Evolutionary conservation across 805 yeast genomes (phyloP).

Genomic region (Saturnispora serradocipensis): DNA sequence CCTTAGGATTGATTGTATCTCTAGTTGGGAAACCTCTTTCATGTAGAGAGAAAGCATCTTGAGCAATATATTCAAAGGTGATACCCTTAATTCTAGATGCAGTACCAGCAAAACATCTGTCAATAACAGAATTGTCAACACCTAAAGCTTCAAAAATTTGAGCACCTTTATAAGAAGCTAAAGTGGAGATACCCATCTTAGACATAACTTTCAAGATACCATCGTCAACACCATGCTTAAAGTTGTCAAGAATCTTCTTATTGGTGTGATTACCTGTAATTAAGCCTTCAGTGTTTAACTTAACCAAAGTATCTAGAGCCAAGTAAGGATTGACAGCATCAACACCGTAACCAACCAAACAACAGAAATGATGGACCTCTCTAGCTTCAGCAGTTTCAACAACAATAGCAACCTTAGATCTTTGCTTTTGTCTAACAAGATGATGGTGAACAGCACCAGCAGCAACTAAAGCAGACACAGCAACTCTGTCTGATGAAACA

Average conservation of each 20-base stretch:
- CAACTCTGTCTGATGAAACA: slow-evolving; percentile 51
- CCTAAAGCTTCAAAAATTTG: slow-evolving; percentile 97
- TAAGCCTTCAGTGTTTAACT: slow-evolving; percentile 75
- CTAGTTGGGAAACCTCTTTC: slow-evolving; percentile 85
- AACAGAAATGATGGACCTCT: slow-evolving; percentile 94
- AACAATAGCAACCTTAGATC: slow-evolving; percentile 87
- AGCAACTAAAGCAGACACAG: slow-evolving; percentile 87
- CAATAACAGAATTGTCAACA: slow-evolving; percentile 89
- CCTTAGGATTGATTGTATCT: slow-evolving; percentile 56
- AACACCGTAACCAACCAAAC: slow-evolving; percentile 92
- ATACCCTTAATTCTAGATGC: slow-evolving; percentile 95
- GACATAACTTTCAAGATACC: slow-evolving; percentile 97
- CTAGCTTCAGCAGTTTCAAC: slow-evolving; percentile 96
- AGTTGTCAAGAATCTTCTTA: slow-evolving; percentile 60
- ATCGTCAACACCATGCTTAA: slow-evolving; percentile 75
- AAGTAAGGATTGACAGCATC: slow-evolving; percentile 93
- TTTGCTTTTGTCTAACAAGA: slow-evolving; percentile 88
- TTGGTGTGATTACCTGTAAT: slow-evolving; percentile 48
- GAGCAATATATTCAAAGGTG: slow-evolving; percentile 91
- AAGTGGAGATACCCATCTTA: slow-evolving; percentile 97
- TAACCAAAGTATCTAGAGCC: slow-evolving; percentile 79
- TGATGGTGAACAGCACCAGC: slow-evolving; percentile 96
- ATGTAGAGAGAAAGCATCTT: slow-evolving; percentile 90
- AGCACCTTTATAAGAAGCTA: slow-evolving; percentile 98
- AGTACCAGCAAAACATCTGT: slow-evolving; percentile 93